These are phyloP conservation scores for Torulaspora pretoriensis DNA, from an alignment of 1,139 yeast genomes.

Conservation along the genomic window DNA sequence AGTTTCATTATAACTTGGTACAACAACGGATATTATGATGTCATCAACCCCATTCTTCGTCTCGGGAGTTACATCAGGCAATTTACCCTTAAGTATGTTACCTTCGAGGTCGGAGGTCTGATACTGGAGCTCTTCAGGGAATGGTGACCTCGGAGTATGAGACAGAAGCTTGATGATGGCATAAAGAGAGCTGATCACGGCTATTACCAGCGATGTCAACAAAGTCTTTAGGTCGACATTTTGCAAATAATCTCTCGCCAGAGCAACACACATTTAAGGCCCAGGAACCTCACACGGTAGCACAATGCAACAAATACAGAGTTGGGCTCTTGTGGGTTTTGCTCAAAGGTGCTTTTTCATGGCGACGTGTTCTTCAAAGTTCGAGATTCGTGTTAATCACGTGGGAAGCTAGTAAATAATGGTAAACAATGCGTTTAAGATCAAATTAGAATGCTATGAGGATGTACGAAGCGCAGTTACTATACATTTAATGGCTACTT, in stretches of 20 bases:
- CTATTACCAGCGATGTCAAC: constrained; percentile 14
- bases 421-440: not conserved
- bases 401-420: not conserved
- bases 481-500: constrained; percentile 7
- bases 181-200: constrained; percentile 38
- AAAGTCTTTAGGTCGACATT: constrained; percentile 14
- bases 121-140: constrained; percentile 48
- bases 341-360: not conserved
- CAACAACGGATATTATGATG: constrained; percentile 64
- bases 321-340: too few species aligned
- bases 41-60: constrained; percentile 23
- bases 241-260: constrained; percentile 8
- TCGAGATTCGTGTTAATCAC: constrained; percentile 3
- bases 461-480: not conserved
- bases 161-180: constrained; percentile 47
- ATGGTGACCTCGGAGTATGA: constrained; percentile 60
- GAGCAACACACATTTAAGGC: constrained; percentile 4
- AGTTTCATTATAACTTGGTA: constrained; percentile 90
- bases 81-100: constrained; percentile 16
- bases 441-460: constrained; percentile 10
- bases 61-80: constrained; percentile 26
- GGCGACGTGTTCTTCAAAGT: constrained; percentile 2
- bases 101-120: constrained; percentile 38
- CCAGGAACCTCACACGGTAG: not conserved
- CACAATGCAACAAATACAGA: not conserved